Conservation (phyloP, 257 asterid species). For the Capsicum pubescens region DNA sequence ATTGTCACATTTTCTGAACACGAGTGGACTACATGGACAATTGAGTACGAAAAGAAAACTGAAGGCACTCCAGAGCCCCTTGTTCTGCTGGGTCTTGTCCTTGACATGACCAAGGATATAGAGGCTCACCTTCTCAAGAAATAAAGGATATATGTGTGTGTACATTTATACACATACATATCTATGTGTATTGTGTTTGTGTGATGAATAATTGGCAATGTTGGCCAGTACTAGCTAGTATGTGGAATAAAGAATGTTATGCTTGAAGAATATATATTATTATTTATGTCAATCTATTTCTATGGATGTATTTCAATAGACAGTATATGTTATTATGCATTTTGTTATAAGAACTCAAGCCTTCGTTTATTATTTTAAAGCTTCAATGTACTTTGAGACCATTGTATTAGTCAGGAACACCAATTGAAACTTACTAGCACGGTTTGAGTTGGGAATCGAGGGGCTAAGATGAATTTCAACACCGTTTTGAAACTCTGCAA, state of each 20-base stretch:
- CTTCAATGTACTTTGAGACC: no score
- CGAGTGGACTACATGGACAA: background rate
- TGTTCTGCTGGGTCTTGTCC: background rate
- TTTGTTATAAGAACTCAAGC: no score
- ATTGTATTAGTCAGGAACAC: no score
- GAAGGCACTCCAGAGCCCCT: background rate
- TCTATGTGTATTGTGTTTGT: no score
- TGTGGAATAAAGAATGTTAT: background rate
- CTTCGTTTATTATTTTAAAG: no score
- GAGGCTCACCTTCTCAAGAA: background rate
- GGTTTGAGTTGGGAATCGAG: no score
- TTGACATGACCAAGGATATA: background rate
- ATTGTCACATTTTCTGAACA: background rate
- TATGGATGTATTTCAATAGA: background rate
- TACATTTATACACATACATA: no score
- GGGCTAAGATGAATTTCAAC: no score
- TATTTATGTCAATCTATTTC: no score
- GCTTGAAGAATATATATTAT: background rate
- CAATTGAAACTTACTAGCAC: no score
- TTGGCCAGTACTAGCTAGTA: background rate
- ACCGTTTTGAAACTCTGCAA: no score
- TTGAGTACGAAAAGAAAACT: conserved; percentile 34
- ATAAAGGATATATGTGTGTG: background rate
- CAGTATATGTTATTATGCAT: no score
- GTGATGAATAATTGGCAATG: background rate